Base-by-base conservation (phyloP, 164 flowering plant genomes). In the Umbilicus rupestris region DNA sequence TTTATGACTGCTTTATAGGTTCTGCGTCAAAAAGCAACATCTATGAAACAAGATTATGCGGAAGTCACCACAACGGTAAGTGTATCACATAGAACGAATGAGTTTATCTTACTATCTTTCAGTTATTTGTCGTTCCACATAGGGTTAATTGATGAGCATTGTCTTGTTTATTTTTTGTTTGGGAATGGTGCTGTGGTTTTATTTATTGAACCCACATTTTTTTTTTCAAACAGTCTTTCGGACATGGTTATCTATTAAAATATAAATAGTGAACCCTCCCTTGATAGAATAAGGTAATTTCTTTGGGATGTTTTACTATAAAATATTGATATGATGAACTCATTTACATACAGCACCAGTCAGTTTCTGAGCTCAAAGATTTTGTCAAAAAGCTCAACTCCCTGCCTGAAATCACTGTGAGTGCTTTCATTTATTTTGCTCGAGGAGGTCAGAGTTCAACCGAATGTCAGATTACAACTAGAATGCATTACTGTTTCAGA, bases 1-100 rank as follows among this genome's bases (percentile, higher is more conserved):
- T 20, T 55, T 12, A 28, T 3, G 33, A 15, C 35, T 28, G n/a
- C 24, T 69, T 75, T 88, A 79, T 81, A 94, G 99, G 93, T 92
- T 73, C 80, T 95, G 68, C 92, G 97, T 65, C 99, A 91, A 78
- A 95, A 95, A 77, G 97, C 97, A 70, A 91, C 90, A 73, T 85
- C 96, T 68, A 95, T 95, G 99, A 95, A 92, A 79, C 96, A 95
- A 79, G 99, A 95, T 52, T 95, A 95, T 66, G 76, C 90, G 39
- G 99, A 89, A 42, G 83, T 94, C 82, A 73, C 87, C 28, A 86
- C 87, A 24, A 84, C 85, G 37, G 97, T 90, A 84, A 75, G 91
- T 80, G 22, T 16, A 62, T 12, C 2, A 24, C 49, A 5, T 39
- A 16, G 19, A 26, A 63, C 1, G n/a, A 22, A 60, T 9, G 41